Evolutionary conservation across 2,329 filamentous ascomycete genomes (phyloP).

Genomic region (Macrophomina phaseolina): DNA sequence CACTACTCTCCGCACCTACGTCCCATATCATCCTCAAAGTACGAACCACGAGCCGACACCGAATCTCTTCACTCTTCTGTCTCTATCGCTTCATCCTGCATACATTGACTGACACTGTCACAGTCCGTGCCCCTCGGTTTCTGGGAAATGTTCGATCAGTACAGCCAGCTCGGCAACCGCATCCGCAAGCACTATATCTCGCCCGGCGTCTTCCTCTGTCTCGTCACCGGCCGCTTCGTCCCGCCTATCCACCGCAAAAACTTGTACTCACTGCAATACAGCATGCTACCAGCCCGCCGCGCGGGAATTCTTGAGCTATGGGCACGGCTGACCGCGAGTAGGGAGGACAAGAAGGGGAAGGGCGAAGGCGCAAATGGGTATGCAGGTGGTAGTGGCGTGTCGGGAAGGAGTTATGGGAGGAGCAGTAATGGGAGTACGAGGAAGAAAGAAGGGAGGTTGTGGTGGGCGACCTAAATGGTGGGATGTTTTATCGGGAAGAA

Average conservation of each 20-base stretch:
- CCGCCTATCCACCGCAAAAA: constrained; percentile 94
- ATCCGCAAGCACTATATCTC: constrained; percentile 96
- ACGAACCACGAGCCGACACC: constrained; percentile 25
- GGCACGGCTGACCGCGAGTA: constrained; percentile 60
- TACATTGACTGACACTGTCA: neutral
- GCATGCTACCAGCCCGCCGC: constrained; percentile 86
- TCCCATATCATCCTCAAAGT: constrained; percentile 90
- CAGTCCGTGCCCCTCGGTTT: constrained; percentile 89
- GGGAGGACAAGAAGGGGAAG: constrained; percentile 21
- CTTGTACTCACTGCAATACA: constrained; percentile 95
- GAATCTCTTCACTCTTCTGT: too few species aligned
- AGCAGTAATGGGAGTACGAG: constrained; percentile 9
- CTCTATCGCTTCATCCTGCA: too few species aligned
- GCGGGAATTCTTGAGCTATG: constrained; percentile 87
- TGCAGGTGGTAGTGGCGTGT: neutral
- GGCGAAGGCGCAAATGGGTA: neutral
- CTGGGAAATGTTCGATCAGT: constrained; percentile 95
- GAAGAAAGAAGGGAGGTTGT: constrained; percentile 13
- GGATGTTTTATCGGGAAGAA: neutral
- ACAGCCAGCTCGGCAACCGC: constrained; percentile 90
- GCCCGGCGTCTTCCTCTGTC: constrained; percentile 82
- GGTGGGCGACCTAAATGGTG: constrained; percentile 5
- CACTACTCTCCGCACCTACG: constrained; percentile 59
- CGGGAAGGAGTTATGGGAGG: neutral
- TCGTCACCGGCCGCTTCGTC: constrained; percentile 89